Percentiles rank a stretch among this genome's conserved stretches.
Evolutionary conservation across 108 stramenopile species (phyloP).

Genomic region (Cyclostephanos tholiformis): DNA sequence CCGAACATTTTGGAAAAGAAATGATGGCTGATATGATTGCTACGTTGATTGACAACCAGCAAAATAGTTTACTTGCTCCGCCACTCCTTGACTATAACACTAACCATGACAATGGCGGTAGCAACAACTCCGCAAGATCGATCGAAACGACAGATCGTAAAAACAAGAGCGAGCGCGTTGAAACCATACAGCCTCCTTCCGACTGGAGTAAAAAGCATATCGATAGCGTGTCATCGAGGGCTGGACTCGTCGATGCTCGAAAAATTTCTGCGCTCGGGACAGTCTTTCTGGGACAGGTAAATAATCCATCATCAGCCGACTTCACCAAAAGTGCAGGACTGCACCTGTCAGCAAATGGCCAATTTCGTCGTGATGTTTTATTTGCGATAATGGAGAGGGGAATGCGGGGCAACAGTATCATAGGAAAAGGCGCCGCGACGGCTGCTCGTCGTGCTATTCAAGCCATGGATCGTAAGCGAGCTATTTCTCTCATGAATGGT

Average conservation of each 20-base stretch:
- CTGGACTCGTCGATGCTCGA: too few relatives aligned
- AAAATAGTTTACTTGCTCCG: constrained; percentile 22
- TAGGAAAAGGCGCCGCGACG: constrained; percentile 73
- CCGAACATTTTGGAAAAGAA: constrained; percentile 43
- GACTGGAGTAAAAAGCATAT: background rate
- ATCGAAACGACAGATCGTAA: background rate
- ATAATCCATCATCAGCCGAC: constrained; percentile 8
- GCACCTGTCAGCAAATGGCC: constrained; percentile 45
- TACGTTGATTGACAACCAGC: constrained; percentile 34
- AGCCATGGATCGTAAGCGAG: constrained; percentile 76
- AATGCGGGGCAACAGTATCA: constrained; percentile 71
- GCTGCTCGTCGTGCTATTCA: constrained; percentile 75
- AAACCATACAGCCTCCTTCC: background rate
- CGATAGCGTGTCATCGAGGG: constrained; percentile 23
- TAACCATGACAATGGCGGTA: background rate
- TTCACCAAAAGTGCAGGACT: constrained; percentile 41
- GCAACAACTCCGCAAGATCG: background rate
- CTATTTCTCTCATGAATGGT: constrained; percentile 65
- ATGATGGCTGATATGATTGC: constrained; percentile 58
- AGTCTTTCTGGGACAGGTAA: constrained; percentile 26
- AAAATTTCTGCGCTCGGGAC: constrained; percentile 58
- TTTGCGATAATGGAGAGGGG: constrained; percentile 87
- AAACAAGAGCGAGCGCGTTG: constrained; percentile 23
- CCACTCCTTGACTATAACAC: constrained; percentile 8
- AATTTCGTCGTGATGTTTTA: constrained; percentile 83